Conservation (phyloP, 108 stramenopile species). For the Stephanodiscus minutulus region DNA sequence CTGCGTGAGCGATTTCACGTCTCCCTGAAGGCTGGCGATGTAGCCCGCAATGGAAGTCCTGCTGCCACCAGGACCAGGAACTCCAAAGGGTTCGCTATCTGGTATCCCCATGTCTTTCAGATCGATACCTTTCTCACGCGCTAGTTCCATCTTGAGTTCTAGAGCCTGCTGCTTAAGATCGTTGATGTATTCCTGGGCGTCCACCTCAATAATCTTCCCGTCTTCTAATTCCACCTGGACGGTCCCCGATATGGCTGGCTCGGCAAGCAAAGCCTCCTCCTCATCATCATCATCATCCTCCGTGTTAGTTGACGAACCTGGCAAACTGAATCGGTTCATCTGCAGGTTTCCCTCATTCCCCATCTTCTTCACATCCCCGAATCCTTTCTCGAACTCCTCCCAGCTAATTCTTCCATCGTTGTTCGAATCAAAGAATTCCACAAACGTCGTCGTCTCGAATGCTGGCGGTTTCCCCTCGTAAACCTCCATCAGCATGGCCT, state of each 20-base stretch:
- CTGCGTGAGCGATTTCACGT: constrained; percentile 77
- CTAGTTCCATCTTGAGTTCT: constrained; percentile 74
- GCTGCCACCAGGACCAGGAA: constrained; percentile 14
- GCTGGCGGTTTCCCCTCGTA: constrained; percentile 64
- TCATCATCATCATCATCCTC: constrained; percentile 58
- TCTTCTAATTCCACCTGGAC: constrained; percentile 81
- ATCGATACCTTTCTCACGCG: constrained; percentile 54
- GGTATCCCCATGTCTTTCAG: constrained; percentile 21
- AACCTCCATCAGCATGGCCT: constrained; percentile 65
- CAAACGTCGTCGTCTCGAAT: constrained; percentile 78
- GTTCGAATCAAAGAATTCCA: constrained; percentile 88
- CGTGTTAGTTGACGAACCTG: constrained; percentile 24
- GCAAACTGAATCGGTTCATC: constrained; percentile 24
- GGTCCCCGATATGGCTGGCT: constrained; percentile 55
- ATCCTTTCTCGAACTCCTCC: constrained; percentile 85
- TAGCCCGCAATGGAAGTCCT: constrained; percentile 70
- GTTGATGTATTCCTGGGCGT: constrained; percentile 86
- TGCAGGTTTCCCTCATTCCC: constrained; percentile 9
- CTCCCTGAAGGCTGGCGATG: constrained; percentile 79
- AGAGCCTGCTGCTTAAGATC: constrained; percentile 76
- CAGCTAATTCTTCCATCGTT: constrained; percentile 77
- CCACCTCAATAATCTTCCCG: constrained; percentile 78
- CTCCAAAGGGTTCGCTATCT: constrained; percentile 15
- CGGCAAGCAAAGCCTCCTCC: constrained; percentile 21
- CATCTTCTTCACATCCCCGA: constrained; percentile 56